These are phyloP conservation scores for Raffaelea deltoideospora DNA, from an alignment of 2,329 filamentous ascomycete genomes.

Conservation along the genomic window DNA sequence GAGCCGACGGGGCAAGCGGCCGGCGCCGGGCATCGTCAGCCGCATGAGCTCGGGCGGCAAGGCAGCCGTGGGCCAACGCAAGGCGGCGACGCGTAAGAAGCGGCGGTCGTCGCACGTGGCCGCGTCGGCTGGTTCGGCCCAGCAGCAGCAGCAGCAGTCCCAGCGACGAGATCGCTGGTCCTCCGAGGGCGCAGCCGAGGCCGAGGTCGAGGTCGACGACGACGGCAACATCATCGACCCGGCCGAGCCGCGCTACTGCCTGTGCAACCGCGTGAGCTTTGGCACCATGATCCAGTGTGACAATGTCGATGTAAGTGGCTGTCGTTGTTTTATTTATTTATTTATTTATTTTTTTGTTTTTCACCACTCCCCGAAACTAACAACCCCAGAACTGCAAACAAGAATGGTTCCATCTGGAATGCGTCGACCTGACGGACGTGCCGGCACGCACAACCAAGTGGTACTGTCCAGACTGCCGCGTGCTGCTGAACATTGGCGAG, in stretches of 20 bases:
- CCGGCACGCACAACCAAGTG: conserved; percentile 63
- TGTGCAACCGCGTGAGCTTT: conserved; percentile 67
- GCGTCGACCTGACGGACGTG: conserved; percentile 52
- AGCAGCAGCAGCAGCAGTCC: conserved; percentile 12
- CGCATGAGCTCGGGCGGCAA: conserved; percentile 44
- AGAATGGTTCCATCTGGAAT: conserved; percentile 77
- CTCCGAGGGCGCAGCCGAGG: conserved; percentile 28
- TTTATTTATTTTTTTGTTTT: too few relatives aligned
- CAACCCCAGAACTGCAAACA: conserved; percentile 48
- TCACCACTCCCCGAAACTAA: conserved; percentile 9
- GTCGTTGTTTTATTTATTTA: not conserved
- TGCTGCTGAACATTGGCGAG: conserved; percentile 45
- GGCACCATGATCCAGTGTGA: conserved; percentile 77
- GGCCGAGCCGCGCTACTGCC: conserved; percentile 60
- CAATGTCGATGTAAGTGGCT: conserved; percentile 52
- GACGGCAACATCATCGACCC: conserved; percentile 59
- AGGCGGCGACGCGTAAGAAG: conserved; percentile 54
- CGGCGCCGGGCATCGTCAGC: conserved; percentile 58
- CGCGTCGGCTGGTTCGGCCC: conserved; percentile 16
- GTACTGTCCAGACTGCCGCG: conserved; percentile 68
- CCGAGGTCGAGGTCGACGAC: conserved; percentile 46
- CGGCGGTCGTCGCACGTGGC: conserved; percentile 19
- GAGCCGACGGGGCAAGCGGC: conserved; percentile 50
- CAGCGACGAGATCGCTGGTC: conserved; percentile 26
- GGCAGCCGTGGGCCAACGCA: conserved; percentile 57